Conservation (phyloP, 139 green algal species). For the Bryopsis sp. region DNA sequence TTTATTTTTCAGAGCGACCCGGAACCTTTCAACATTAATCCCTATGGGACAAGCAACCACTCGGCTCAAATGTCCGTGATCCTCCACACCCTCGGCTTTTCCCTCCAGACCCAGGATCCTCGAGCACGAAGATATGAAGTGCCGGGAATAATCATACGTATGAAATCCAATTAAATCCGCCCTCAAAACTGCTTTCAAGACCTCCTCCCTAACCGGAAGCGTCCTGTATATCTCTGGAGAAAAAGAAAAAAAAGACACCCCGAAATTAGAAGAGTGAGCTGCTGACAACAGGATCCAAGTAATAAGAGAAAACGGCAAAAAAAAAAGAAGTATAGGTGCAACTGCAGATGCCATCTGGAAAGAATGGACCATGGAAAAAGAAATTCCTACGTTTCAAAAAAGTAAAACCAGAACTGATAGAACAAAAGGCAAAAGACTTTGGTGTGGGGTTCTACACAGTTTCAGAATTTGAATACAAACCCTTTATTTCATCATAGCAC, state of each 20-base stretch:
- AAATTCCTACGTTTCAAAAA: no score
- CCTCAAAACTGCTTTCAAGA: conserved; percentile 70
- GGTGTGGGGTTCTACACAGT: no score
- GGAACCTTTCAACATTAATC: conserved; percentile 96
- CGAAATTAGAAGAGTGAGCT: background rate
- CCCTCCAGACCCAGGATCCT: conserved; percentile 89
- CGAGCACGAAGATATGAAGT: conserved; percentile 88
- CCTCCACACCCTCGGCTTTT: conserved; percentile 82
- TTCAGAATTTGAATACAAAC: no score
- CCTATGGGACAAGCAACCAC: conserved; percentile 64
- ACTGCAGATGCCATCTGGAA: no score
- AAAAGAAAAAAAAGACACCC: conserved; percentile 12
- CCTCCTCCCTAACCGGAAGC: conserved; percentile 73
- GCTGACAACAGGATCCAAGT: background rate
- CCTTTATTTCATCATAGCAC: no score
- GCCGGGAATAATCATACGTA: conserved; percentile 90
- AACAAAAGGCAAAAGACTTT: no score
- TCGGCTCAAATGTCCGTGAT: conserved; percentile 76
- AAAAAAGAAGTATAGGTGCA: background rate
- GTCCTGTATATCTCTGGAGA: conserved; percentile 74
- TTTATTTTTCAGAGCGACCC: conserved; percentile 63
- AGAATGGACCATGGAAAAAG: conserved; percentile 28
- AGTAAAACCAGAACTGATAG: no score
- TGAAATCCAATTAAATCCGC: conserved; percentile 90
- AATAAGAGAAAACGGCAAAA: conserved; percentile 8